These are phyloP conservation scores for Stemphylium vesicarium DNA, from an alignment of 2,329 filamentous ascomycete species.

Conservation along the genomic window DNA sequence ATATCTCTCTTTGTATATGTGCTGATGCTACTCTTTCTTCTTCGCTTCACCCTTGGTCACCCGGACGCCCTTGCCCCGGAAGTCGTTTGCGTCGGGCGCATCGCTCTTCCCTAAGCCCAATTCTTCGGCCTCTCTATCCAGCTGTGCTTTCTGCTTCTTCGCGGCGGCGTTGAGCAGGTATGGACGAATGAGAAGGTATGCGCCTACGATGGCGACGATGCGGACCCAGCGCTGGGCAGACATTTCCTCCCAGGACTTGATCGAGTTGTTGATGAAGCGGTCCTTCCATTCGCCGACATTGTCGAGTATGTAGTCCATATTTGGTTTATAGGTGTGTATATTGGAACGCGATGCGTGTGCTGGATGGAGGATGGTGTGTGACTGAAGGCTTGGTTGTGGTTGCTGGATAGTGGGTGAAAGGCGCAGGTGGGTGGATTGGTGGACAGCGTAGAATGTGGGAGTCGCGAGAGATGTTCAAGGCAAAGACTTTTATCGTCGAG, in stretches of 20 bases:
- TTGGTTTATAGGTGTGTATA: constrained; percentile 1
- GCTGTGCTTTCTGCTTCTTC: constrained; percentile 67
- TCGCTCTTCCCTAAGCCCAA: constrained; percentile 42
- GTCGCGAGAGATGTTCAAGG: neutral
- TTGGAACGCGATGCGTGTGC: neutral
- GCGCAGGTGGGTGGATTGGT: neutral
- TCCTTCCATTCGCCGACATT: constrained; percentile 42
- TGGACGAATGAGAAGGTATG: constrained; percentile 73
- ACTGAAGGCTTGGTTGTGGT: neutral
- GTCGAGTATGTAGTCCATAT: constrained; percentile 30
- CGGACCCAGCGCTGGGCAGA: constrained; percentile 63
- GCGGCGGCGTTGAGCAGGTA: constrained; percentile 73
- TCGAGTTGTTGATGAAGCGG: constrained; percentile 51
- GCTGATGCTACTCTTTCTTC: constrained; percentile 38
- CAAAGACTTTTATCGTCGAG: neutral
- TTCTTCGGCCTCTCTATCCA: constrained; percentile 60
- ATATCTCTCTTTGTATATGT: neutral
- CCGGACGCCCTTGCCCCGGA: constrained; percentile 33
- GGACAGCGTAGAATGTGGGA: neutral
- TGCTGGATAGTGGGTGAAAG: neutral
- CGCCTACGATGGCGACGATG: constrained; percentile 72
- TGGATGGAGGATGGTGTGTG: neutral
- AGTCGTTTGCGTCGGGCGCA: constrained; percentile 41
- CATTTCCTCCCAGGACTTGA: constrained; percentile 53
- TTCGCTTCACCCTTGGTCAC: constrained; percentile 54